Percentiles rank a stretch among this genome's conserved stretches.
These are phyloP conservation scores for Glycine tomentella DNA, from an alignment of 306 rosid genomes.

Conservation along the genomic window DNA sequence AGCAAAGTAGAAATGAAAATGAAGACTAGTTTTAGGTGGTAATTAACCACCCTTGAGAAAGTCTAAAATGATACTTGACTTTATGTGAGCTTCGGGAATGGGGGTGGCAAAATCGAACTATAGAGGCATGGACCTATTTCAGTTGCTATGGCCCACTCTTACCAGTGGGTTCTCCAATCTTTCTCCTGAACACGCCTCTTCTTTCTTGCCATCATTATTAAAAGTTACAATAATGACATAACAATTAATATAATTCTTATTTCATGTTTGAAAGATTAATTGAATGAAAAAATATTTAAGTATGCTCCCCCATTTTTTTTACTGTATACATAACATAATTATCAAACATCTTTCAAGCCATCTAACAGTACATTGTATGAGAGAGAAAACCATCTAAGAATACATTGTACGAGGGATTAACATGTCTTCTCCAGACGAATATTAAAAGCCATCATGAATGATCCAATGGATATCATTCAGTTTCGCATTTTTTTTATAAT, in stretches of 20 bases:
- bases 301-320: not conserved
- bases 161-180: constrained; percentile 48
- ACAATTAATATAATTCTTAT: not conserved
- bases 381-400: not conserved
- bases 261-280: not conserved
- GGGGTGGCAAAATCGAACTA: constrained; percentile 51
- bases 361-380: not conserved
- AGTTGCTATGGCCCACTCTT: constrained; percentile 45
- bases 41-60: constrained; percentile 21
- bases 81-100: constrained; percentile 47
- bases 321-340: not conserved
- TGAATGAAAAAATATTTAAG: not conserved
- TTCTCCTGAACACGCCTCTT: not conserved
- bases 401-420: not conserved
- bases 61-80: constrained; percentile 44
- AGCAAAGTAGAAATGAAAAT: constrained; percentile 13
- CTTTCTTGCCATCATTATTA: not conserved
- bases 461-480: not conserved
- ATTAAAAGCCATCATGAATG: not conserved
- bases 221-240: not conserved
- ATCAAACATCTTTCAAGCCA: not conserved
- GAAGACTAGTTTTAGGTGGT: constrained; percentile 33
- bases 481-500: not conserved
- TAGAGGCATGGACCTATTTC: constrained; percentile 49
- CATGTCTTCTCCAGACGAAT: not conserved